Evolutionary conservation across 495 filamentous ascomycete genomes (phyloP).

Genomic region (Talaromyces borbonicus): DNA sequence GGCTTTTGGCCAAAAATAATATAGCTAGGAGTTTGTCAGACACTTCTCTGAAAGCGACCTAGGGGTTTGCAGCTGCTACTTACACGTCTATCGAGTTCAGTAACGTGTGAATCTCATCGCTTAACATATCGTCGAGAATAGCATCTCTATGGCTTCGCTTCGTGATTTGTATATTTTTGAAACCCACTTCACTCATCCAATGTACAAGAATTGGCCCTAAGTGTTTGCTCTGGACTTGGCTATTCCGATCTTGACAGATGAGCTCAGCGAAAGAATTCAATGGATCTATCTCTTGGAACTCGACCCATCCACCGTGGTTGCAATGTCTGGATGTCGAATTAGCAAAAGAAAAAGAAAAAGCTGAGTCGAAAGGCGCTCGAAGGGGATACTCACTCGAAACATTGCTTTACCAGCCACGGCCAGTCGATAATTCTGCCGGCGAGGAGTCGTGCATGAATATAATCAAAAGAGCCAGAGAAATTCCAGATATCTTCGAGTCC

Average conservation of each 20-base stretch:
- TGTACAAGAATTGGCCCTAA: slow-evolving; percentile 17
- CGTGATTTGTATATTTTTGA: slow-evolving; percentile 35
- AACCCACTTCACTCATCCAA: slow-evolving; percentile 38
- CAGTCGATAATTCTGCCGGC: slow-evolving; percentile 23
- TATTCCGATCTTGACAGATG: not conserved
- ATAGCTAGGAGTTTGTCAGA: not conserved
- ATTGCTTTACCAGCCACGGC: slow-evolving; percentile 14
- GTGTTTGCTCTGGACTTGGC: not conserved
- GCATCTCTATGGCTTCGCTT: not conserved
- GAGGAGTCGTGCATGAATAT: slow-evolving; percentile 28
- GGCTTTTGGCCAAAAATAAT: slow-evolving; percentile 3
- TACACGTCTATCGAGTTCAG: not conserved
- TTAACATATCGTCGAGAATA: not conserved
- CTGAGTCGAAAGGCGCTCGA: not conserved
- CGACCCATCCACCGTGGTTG: slow-evolving; percentile 32
- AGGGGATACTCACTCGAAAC: slow-evolving; percentile 8
- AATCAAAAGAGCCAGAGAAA: slow-evolving; percentile 15
- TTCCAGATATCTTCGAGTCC: slow-evolving; percentile 22
- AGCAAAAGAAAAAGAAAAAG: not conserved
- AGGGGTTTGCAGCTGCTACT: not conserved
- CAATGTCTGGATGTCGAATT: slow-evolving; percentile 15
- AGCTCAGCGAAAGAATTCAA: not conserved
- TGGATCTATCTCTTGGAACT: slow-evolving; percentile 26
- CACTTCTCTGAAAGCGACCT: too few species aligned
- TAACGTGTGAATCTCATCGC: not conserved